Evolutionary conservation across 2,329 filamentous ascomycete species (phyloP).

Genomic region (Curvularia spicifera): DNA sequence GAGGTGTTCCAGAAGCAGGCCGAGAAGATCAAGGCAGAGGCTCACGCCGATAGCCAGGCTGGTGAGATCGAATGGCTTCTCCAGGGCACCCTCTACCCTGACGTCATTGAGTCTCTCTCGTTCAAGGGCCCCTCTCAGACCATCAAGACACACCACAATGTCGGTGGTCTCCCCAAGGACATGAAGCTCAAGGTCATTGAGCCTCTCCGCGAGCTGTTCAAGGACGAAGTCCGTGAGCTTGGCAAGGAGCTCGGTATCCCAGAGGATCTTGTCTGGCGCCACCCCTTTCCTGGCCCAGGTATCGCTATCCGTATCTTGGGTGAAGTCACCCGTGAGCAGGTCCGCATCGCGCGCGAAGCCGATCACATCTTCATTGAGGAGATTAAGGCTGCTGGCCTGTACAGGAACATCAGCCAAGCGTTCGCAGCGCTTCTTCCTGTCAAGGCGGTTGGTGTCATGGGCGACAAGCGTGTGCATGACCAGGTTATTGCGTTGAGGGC

Average conservation of each 20-base stretch:
- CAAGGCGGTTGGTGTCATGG: slow-evolving; percentile 71
- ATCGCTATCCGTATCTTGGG: slow-evolving; percentile 83
- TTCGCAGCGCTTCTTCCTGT: slow-evolving; percentile 72
- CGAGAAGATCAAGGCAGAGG: slow-evolving; percentile 73
- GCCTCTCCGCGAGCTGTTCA: slow-evolving; percentile 80
- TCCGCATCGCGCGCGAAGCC: slow-evolving; percentile 78
- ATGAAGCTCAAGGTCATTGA: slow-evolving; percentile 76
- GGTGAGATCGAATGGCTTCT: slow-evolving; percentile 85
- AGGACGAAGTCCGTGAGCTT: slow-evolving; percentile 77
- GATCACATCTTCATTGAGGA: slow-evolving; percentile 79
- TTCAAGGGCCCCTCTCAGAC: slow-evolving; percentile 75
- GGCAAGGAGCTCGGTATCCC: slow-evolving; percentile 74
- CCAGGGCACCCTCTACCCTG: slow-evolving; percentile 83
- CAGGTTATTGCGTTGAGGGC: slow-evolving; percentile 68
- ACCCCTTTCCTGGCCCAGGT: slow-evolving; percentile 78
- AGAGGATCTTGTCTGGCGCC: slow-evolving; percentile 77
- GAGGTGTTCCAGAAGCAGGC: slow-evolving; percentile 85
- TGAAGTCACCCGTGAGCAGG: slow-evolving; percentile 79
- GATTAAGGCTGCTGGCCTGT: slow-evolving; percentile 75
- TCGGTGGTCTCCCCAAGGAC: slow-evolving; percentile 69
- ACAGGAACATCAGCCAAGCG: slow-evolving; percentile 73
- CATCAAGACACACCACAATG: slow-evolving; percentile 78
- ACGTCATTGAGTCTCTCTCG: slow-evolving; percentile 73
- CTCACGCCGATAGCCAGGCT: slow-evolving; percentile 69
- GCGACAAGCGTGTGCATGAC: slow-evolving; percentile 72